Conservation (phyloP, 2,329 filamentous ascomycete genomes). For the Tolypocladium tropicale region DNA sequence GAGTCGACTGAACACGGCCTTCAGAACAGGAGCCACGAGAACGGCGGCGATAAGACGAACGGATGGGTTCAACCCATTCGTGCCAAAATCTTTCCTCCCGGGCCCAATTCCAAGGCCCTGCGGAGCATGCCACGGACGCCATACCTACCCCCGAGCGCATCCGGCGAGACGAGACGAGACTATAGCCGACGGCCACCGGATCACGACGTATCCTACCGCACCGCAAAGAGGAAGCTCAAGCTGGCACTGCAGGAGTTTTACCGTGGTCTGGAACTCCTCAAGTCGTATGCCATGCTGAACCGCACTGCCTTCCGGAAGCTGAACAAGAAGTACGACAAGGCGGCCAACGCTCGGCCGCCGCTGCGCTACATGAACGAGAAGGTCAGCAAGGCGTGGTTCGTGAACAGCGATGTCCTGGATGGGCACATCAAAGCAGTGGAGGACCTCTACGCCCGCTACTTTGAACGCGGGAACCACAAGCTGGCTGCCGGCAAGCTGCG, state of each 20-base stretch:
- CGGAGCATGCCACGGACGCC: constrained; percentile 44
- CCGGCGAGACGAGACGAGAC: constrained; percentile 29
- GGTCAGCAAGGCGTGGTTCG: constrained; percentile 84
- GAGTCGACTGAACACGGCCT: constrained; percentile 16
- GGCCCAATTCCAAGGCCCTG: constrained; percentile 50
- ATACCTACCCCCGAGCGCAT: constrained; percentile 18
- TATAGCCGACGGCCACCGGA: constrained; percentile 38
- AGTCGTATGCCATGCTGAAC: constrained; percentile 84
- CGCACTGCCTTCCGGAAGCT: constrained; percentile 92
- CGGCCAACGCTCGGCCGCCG: constrained; percentile 65
- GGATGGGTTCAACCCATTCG: constrained; percentile 44
- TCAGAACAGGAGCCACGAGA: constrained; percentile 11
- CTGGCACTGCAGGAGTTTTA: constrained; percentile 89
- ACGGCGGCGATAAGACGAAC: constrained; percentile 17
- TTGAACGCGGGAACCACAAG: constrained; percentile 88
- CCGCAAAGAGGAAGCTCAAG: constrained; percentile 87
- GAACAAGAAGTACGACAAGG: constrained; percentile 98
- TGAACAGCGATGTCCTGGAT: constrained; percentile 78
- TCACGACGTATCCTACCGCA: constrained; percentile 65
- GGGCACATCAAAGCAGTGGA: constrained; percentile 71
- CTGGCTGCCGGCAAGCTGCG: constrained; percentile 81
- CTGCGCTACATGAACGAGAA: constrained; percentile 83
- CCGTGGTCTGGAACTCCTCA: constrained; percentile 79
- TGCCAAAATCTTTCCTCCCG: constrained; percentile 42
- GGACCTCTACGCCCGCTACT: constrained; percentile 89